phyloP scores from a whole-genome alignment of 768 basidiomycete genomes.

The Gelatoporia subvermispora region DNA sequence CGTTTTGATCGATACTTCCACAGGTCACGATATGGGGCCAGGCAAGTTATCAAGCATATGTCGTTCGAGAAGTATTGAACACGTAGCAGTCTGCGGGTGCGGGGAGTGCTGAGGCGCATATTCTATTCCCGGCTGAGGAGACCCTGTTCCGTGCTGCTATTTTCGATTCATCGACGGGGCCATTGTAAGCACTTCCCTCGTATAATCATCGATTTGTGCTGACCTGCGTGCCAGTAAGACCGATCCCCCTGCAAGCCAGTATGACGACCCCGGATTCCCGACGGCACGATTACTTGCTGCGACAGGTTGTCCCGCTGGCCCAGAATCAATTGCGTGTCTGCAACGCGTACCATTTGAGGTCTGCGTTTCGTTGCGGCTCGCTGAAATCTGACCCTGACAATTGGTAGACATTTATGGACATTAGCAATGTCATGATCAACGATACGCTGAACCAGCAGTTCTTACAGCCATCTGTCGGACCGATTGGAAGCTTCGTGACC shows the following conservation, averaged over 20 bases:
- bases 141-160: neutral
- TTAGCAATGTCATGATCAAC: constrained; percentile 8
- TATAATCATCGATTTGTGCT: neutral
- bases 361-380: neutral
- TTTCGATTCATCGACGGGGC: neutral
- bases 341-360: constrained; percentile 8
- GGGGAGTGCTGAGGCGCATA: neutral
- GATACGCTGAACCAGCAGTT: constrained; percentile 13
- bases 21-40: neutral
- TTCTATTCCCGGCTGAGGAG: neutral
- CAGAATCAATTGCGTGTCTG: constrained; percentile 16
- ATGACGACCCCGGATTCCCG: constrained; percentile 19
- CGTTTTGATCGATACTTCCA: neutral
- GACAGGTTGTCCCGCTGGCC: constrained; percentile 14
- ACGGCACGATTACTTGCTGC: constrained; percentile 10
- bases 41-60: neutral
- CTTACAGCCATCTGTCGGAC: constrained; percentile 19
- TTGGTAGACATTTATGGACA: constrained; percentile 3
- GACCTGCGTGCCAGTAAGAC: neutral
- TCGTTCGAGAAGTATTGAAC: neutral
- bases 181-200: neutral
- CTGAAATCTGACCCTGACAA: neutral
- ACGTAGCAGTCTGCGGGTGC: neutral
- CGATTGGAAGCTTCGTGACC: constrained; percentile 14
- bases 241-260: constrained; percentile 13